Percentiles rank a stretch among this genome's conserved stretches.
Evolutionary conservation across 2,329 filamentous ascomycete genomes (phyloP).

Genomic region (Xylariaceae sp.): DNA sequence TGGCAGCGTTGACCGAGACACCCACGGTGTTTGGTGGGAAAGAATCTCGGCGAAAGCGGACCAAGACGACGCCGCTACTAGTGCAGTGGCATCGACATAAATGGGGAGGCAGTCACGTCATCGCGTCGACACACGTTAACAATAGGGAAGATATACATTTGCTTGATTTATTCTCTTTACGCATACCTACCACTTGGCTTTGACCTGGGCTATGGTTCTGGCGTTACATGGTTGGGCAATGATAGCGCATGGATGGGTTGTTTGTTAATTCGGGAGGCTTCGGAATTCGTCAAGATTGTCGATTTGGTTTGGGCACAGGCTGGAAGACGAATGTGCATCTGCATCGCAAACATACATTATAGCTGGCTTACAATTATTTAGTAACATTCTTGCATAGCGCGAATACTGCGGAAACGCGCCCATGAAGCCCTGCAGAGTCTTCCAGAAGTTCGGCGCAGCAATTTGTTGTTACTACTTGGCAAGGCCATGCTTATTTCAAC

Average conservation of each 20-base stretch:
- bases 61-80: conserved; percentile 32
- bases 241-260: conserved; percentile 12
- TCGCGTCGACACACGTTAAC: conserved; percentile 18
- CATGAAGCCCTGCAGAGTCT: conserved; percentile 57
- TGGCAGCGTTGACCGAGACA: conserved; percentile 60
- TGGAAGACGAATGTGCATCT: conserved; percentile 8
- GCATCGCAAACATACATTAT: conserved; percentile 4
- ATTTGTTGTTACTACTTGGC: no score
- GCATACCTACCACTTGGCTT: conserved; percentile 14
- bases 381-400: conserved; percentile 30
- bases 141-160: conserved; percentile 13
- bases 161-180: conserved; percentile 19
- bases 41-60: conserved; percentile 53
- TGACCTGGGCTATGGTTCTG: conserved; percentile 18
- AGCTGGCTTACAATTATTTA: conserved; percentile 10
- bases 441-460: conserved; percentile 56
- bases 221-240: conserved; percentile 23
- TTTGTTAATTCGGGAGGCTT: conserved; percentile 12
- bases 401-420: conserved; percentile 52
- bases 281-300: conserved; percentile 17
- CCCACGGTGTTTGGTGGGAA: conserved; percentile 68
- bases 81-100: conserved; percentile 14
- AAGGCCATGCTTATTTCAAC: no score
- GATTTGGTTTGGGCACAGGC: conserved; percentile 7
- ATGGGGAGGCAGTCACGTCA: background rate